phyloP scores from a whole-genome alignment of 164 flowering plant genomes.

The Berberis thunbergii region DNA sequence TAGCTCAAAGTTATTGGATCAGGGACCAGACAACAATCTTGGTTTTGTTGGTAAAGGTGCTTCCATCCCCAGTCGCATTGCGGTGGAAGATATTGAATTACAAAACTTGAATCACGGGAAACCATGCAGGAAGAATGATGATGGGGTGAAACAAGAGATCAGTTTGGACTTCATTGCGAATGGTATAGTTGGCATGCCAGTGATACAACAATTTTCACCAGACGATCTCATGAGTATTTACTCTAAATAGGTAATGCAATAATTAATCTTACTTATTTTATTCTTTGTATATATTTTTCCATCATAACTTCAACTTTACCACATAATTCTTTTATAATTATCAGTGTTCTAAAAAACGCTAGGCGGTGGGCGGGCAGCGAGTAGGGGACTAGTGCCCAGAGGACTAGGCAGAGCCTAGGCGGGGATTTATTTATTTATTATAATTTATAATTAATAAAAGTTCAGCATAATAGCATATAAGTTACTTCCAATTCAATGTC shows the following conservation, averaged over 20 bases:
- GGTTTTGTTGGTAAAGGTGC: constrained; percentile 49
- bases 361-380: too few relatives aligned
- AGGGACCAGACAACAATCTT: constrained; percentile 28
- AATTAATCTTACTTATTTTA: background rate
- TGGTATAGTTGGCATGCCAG: constrained; percentile 29
- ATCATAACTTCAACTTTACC: too few relatives aligned
- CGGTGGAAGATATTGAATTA: constrained; percentile 44
- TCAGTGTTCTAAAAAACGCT: too few relatives aligned
- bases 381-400: too few relatives aligned
- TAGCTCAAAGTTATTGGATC: constrained; percentile 29
- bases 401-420: too few relatives aligned
- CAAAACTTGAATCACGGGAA: constrained; percentile 21
- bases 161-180: constrained; percentile 30
- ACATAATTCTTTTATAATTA: background rate
- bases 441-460: too few relatives aligned
- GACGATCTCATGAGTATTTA: constrained; percentile 59
- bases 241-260: constrained; percentile 44
- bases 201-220: constrained; percentile 28
- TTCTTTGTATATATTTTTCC: background rate
- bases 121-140: constrained; percentile 16
- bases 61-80: constrained; percentile 46
- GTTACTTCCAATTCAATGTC: too few relatives aligned
- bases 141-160: constrained; percentile 51
- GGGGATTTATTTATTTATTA: too few relatives aligned
- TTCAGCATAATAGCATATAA: too few relatives aligned